phyloP scores from a whole-genome alignment of 768 basidiomycete genomes.

The Mrakia hoshinonis region DNA sequence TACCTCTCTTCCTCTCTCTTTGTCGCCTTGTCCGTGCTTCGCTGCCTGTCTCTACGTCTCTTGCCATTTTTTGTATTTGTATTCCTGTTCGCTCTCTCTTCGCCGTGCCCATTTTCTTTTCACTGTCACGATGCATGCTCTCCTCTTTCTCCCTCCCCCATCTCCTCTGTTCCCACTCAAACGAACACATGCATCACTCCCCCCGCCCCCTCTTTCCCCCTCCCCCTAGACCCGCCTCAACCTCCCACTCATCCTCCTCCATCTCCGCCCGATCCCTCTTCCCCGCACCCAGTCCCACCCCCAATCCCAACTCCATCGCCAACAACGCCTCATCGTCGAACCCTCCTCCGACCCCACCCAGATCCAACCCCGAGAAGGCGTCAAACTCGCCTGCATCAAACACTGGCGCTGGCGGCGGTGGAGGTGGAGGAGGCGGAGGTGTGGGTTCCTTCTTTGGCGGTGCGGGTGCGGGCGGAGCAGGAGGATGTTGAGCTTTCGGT shows the following conservation, averaged over 20 bases:
- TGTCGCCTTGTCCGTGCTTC: too few species aligned
- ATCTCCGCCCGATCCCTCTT: neutral
- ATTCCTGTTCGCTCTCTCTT: too few species aligned
- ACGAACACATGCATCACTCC: too few species aligned
- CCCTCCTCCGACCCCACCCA: neutral
- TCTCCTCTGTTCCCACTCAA: too few species aligned
- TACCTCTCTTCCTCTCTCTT: too few species aligned
- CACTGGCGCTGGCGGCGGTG: neutral
- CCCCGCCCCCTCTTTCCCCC: neutral
- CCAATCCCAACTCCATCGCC: slow-evolving; percentile 3
- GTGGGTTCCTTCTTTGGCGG: neutral
- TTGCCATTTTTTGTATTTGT: too few species aligned
- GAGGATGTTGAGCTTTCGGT: neutral
- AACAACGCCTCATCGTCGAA: neutral
- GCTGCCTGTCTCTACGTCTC: too few species aligned
- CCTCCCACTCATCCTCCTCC: slow-evolving; percentile 12
- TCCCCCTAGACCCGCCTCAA: neutral
- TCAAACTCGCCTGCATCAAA: neutral
- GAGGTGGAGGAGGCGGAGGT: neutral
- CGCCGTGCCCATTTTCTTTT: too few species aligned
- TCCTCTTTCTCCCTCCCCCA: too few species aligned
- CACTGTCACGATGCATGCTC: too few species aligned
- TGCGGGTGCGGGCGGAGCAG: neutral
- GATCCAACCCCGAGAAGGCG: neutral
- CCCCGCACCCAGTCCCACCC: neutral